Evolutionary conservation across 495 filamentous ascomycete species (phyloP).

Genomic region (Penicillium alfredii): DNA sequence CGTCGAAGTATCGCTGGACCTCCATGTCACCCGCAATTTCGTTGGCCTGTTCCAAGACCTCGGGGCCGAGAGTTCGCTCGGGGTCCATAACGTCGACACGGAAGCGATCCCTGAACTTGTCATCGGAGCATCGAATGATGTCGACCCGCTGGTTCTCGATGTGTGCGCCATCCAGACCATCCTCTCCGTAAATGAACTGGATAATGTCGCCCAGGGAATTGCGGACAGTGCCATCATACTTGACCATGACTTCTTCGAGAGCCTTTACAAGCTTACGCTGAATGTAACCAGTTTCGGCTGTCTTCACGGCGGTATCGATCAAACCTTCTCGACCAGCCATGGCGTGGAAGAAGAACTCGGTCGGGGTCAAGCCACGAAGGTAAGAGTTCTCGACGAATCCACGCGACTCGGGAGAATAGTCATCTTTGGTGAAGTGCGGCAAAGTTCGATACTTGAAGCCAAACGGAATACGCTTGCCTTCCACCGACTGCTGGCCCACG

Average conservation of each 20-base stretch:
- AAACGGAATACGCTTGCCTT: conserved; percentile 98
- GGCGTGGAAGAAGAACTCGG: conserved; percentile 99
- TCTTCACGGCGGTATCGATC: conserved; percentile 99
- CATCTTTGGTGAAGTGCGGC: conserved; percentile 98
- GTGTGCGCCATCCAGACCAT: conserved; percentile 82
- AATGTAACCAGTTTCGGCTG: conserved; percentile 97
- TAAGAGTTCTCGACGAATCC: conserved; percentile 99
- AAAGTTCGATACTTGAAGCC: conserved; percentile 98
- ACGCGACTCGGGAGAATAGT: conserved; percentile 93
- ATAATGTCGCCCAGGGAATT: conserved; percentile 97
- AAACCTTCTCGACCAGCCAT: conserved; percentile 99
- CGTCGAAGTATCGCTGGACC: conserved; percentile 78
- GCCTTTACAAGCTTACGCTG: conserved; percentile 97
- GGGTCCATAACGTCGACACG: conserved; percentile 94
- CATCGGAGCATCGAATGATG: conserved; percentile 67
- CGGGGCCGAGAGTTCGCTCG: conserved; percentile 53
- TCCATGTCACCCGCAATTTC: conserved; percentile 82
- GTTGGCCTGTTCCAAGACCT: conserved; percentile 76
- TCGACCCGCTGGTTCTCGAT: conserved; percentile 92
- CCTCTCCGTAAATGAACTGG: conserved; percentile 96
- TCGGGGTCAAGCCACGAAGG: conserved; percentile 87
- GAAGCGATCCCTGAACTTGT: conserved; percentile 69
- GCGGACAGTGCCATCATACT: conserved; percentile 95
- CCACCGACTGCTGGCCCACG: conserved; percentile 94
- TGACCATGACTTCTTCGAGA: conserved; percentile 93